Percentiles rank a stretch among this genome's conserved stretches.
Conservation (phyloP, 2,329 filamentous ascomycete species). For the Penicillium sp. region DNA sequence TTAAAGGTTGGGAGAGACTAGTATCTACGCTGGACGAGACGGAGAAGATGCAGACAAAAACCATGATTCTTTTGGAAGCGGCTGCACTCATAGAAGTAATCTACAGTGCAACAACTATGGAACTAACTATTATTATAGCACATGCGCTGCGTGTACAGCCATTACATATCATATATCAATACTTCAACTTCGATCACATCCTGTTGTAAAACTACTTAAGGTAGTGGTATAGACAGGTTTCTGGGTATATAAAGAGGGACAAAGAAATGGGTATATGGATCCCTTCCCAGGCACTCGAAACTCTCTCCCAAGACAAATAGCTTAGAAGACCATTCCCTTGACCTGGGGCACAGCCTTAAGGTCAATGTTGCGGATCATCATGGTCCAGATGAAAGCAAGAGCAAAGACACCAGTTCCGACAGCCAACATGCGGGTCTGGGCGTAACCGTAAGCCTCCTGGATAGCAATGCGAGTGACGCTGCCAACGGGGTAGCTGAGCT, state of each 20-base stretch:
- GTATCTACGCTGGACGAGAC: background rate
- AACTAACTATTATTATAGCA: background rate
- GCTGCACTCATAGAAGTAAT: background rate
- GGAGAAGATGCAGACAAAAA: background rate
- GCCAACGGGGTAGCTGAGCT: constrained; percentile 38
- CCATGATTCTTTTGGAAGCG: background rate
- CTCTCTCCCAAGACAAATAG: background rate
- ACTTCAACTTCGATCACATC: background rate
- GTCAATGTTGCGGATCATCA: constrained; percentile 55
- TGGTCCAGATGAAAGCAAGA: constrained; percentile 44
- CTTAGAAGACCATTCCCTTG: constrained; percentile 54
- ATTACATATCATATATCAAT: background rate
- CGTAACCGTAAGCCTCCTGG: constrained; percentile 59
- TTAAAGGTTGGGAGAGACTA: background rate
- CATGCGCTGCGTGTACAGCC: background rate
- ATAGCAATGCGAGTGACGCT: constrained; percentile 56
- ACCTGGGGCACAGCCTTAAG: constrained; percentile 48
- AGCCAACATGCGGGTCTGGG: constrained; percentile 55
- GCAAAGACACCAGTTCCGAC: constrained; percentile 48
- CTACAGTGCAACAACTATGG: background rate
- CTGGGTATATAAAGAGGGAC: background rate
- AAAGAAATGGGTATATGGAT: background rate
- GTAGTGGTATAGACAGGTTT: background rate
- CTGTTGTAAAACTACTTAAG: background rate
- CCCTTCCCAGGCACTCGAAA: background rate